phyloP scores from a whole-genome alignment of 441 rosid species.

The Capsella rubella region DNA sequence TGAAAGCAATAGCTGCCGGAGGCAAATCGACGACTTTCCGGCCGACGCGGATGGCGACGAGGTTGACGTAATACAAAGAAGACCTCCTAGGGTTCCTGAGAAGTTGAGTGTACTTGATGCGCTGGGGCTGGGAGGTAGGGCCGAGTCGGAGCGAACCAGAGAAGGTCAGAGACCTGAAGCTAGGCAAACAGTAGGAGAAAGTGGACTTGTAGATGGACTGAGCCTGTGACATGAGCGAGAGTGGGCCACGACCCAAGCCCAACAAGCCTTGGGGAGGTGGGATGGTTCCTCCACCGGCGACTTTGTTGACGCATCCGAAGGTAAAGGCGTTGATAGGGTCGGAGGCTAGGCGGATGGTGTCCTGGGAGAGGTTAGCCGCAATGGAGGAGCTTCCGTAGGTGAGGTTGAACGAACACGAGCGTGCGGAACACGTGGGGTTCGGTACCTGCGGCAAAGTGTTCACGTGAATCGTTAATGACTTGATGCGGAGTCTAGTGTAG shows the following conservation, averaged over 20 bases:
- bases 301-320: slow-evolving; percentile 78
- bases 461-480: slow-evolving; percentile 26
- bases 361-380: slow-evolving; percentile 78
- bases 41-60: slow-evolving; percentile 73
- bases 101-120: slow-evolving; percentile 75
- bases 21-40: slow-evolving; percentile 69
- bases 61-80: slow-evolving; percentile 78
- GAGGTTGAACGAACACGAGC: slow-evolving; percentile 76
- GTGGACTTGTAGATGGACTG: slow-evolving; percentile 74
- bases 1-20: slow-evolving; percentile 65
- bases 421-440: slow-evolving; percentile 67
- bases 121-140: slow-evolving; percentile 72
- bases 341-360: slow-evolving; percentile 63
- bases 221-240: slow-evolving; percentile 81
- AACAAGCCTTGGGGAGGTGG: slow-evolving; percentile 80
- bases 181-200: slow-evolving; percentile 92
- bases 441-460: slow-evolving; percentile 59
- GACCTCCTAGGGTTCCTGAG: slow-evolving; percentile 82
- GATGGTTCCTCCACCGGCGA: slow-evolving; percentile 61
- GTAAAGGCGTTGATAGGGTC: slow-evolving; percentile 67
- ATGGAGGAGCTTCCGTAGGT: slow-evolving; percentile 79
- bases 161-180: slow-evolving; percentile 69
- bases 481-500: slow-evolving; percentile 8
- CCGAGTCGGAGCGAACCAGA: slow-evolving; percentile 90
- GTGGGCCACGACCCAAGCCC: slow-evolving; percentile 92